These are phyloP conservation scores for Chlorella sp. DNA, from an alignment of 139 green algal genomes.

Conservation along the genomic window DNA sequence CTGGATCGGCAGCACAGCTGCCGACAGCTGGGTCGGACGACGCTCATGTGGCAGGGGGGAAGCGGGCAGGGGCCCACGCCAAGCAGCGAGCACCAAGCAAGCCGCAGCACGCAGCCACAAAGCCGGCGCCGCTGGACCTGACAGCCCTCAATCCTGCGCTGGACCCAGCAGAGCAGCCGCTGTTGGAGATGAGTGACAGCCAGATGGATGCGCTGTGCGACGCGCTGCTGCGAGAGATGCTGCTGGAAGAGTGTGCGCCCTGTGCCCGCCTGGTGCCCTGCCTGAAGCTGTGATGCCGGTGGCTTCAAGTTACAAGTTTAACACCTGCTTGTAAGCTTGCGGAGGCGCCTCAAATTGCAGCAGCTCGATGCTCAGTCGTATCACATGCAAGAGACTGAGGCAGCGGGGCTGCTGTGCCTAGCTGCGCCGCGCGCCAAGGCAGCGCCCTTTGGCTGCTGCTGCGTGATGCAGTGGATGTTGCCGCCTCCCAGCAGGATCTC, in stretches of 20 bases:
- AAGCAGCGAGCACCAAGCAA: neutral
- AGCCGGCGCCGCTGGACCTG: neutral
- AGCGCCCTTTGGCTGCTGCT: slow-evolving; percentile 37
- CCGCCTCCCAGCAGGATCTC: slow-evolving; percentile 62
- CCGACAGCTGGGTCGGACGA: too few species aligned
- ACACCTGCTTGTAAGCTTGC: too few species aligned
- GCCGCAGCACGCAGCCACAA: neutral
- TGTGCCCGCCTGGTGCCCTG: neutral
- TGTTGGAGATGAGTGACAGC: neutral
- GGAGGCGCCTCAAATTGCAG: too few species aligned
- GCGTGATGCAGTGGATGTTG: slow-evolving; percentile 71
- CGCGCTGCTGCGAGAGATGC: neutral
- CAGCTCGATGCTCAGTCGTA: too few species aligned
- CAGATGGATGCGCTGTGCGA: slow-evolving; percentile 12
- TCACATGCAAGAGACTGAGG: too few species aligned
- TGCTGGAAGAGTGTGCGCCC: slow-evolving; percentile 1
- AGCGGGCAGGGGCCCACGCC: too few species aligned
- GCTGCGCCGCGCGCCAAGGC: too few species aligned
- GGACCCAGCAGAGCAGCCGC: neutral
- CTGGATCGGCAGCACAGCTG: too few species aligned
- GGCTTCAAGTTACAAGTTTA: too few species aligned
- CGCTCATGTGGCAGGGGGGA: neutral
- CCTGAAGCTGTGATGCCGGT: too few species aligned
- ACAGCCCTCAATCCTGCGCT: too few species aligned
- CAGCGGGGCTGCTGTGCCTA: too few species aligned